Evolutionary conservation across 345 rosid genomes (phyloP).

Genomic region (Gynandropsis gynandra): DNA sequence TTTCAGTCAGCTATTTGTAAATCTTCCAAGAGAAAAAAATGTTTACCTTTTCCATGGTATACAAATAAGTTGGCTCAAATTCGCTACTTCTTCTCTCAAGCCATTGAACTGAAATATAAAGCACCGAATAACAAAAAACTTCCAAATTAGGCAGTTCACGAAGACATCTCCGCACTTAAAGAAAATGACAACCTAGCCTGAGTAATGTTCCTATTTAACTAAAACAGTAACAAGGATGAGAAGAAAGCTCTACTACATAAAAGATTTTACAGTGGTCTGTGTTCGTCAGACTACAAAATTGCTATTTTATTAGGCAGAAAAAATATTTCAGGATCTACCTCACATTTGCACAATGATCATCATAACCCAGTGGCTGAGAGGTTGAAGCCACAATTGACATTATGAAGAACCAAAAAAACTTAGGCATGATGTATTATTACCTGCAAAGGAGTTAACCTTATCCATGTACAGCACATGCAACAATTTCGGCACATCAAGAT

Average conservation of each 20-base stretch:
- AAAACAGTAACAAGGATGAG: neutral
- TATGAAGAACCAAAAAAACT: conserved; percentile 5
- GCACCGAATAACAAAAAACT: conserved; percentile 5
- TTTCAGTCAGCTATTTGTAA: conserved; percentile 1
- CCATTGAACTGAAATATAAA: conserved; percentile 58
- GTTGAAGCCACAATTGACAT: conserved; percentile 2
- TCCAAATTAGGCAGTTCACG: neutral
- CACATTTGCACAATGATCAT: neutral
- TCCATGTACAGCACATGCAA: conserved; percentile 62
- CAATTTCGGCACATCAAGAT: conserved; percentile 80
- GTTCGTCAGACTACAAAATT: conserved; percentile 1
- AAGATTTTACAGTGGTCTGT: neutral
- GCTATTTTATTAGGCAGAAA: neutral
- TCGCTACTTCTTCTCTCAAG: conserved; percentile 72
- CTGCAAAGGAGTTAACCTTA: conserved; percentile 63
- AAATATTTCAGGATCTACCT: neutral
- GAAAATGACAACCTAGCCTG: neutral
- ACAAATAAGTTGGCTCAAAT: conserved; percentile 85
- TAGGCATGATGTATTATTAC: conserved; percentile 34
- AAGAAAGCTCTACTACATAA: neutral
- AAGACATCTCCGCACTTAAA: conserved; percentile 11
- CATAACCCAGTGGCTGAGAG: conserved; percentile 2
- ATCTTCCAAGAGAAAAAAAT: conserved; percentile 6
- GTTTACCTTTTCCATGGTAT: conserved; percentile 86
- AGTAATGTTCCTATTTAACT: conserved; percentile 5